Evolutionary conservation across 1,139 yeast genomes (phyloP), one percentile per base, ranked within the genome.

Genomic region (Candida sojae): DNA sequence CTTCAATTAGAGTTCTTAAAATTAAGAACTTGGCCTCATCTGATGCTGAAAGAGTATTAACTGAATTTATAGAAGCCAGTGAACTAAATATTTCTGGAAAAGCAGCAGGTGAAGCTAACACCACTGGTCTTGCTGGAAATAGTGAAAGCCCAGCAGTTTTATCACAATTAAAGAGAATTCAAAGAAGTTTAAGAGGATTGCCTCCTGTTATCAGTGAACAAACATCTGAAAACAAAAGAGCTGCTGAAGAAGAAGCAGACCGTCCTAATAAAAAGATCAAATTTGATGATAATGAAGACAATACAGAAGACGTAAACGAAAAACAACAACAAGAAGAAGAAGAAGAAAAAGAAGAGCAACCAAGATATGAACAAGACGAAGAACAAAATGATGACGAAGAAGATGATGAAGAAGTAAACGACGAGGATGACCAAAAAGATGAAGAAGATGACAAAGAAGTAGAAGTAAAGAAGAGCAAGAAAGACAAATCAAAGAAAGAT

Each of bases 161-260:
- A 54, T 79, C 85, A 50, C 93, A 86, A 70, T 72, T 86, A 57
- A 76, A 73, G 58, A 73, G 93, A 56, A 73, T 86, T 33, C 89
- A 84, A 61, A 76, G 92, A 66, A 88, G 84, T 58, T 77, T 86
- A 57, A 73, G 88, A 60, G 93, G 93, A 2, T 77, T 86, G 52
- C 90, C 92, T 5, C 91, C 91, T 21, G 17, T 47, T 52, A 66
- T 64, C 48, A 63, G 67, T 6, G 74, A 68, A 44, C 44, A 47
- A 28, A 53, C 54, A 39, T 51, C 56, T 25, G 54, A 55, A 52
- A 68, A 66, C 52, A 65, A 48, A 58, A 38, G 48, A 10, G 50
- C 41, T 11, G 28, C 29, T 21, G 39, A 36, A 5, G 62, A 53
- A 34, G 61, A 63, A 50, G 5, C 43, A 12, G 62, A 54, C 29